Percentiles rank a stretch among this genome's conserved stretches.
Evolutionary conservation across 345 rosid species (phyloP).

Genomic region (Sonneratia caseolaris): DNA sequence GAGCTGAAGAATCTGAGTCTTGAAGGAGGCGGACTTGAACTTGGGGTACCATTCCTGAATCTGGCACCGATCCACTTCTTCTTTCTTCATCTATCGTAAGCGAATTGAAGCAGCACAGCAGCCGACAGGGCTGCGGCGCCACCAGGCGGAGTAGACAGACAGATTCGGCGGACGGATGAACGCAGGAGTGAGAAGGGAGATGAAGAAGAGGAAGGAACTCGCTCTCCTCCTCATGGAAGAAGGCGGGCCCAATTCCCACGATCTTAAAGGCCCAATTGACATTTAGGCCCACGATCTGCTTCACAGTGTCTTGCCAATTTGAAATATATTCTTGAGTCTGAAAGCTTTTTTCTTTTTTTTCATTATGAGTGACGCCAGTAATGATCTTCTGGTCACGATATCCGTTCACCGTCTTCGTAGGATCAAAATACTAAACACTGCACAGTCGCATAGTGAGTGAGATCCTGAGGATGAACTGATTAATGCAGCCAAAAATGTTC

Average conservation of each 20-base stretch:
- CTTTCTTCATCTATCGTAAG: constrained; percentile 40
- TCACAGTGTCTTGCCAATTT: background rate
- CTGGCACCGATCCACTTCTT: constrained; percentile 68
- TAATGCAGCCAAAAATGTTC: background rate
- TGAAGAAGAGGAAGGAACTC: background rate
- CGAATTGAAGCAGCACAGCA: background rate
- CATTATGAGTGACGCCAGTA: too few species aligned
- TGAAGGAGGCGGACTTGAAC: constrained; percentile 54
- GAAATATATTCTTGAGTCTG: too few species aligned
- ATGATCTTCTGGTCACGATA: too few species aligned
- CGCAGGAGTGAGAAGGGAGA: background rate
- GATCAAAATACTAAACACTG: too few species aligned
- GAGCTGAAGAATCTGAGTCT: constrained; percentile 57
- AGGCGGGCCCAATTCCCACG: background rate
- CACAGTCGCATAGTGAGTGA: background rate
- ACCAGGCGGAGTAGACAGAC: background rate
- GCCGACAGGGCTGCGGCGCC: background rate
- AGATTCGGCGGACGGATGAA: background rate
- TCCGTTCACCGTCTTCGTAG: too few species aligned
- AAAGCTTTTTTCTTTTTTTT: too few species aligned
- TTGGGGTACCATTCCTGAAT: constrained; percentile 85
- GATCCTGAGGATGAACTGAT: background rate
- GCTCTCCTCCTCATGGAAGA: background rate
- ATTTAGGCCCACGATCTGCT: background rate
- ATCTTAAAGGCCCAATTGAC: background rate